phyloP scores from a whole-genome alignment of 495 filamentous ascomycete genomes.

The Podospora sp. region DNA sequence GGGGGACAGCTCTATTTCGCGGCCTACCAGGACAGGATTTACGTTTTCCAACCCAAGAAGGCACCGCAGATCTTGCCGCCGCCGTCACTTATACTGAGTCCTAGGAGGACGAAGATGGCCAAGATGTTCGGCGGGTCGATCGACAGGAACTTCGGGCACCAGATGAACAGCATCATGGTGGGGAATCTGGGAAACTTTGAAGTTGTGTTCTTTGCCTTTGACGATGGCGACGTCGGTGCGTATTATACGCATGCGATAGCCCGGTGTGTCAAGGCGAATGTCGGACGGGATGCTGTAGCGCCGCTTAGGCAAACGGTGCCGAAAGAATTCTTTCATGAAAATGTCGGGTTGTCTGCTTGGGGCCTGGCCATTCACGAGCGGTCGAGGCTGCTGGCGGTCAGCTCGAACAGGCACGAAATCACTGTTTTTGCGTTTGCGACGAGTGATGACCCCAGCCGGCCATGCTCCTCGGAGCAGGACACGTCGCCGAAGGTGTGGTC shows the following conservation, averaged over 20 bases:
- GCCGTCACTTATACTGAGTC: slow-evolving; percentile 68
- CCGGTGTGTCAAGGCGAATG: slow-evolving; percentile 22
- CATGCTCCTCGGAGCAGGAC: neutral
- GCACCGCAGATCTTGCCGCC: slow-evolving; percentile 59
- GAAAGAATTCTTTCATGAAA: slow-evolving; percentile 69
- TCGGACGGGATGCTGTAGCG: neutral
- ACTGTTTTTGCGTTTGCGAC: slow-evolving; percentile 76
- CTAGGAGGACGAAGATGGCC: slow-evolving; percentile 51
- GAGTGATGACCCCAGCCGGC: slow-evolving; percentile 36
- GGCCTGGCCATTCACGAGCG: slow-evolving; percentile 82
- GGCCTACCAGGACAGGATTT: slow-evolving; percentile 70
- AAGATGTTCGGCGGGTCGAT: slow-evolving; percentile 56
- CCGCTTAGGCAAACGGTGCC: slow-evolving; percentile 14
- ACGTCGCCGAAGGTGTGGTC: slow-evolving; percentile 21
- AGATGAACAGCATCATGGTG: slow-evolving; percentile 76
- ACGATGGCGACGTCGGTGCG: slow-evolving; percentile 86
- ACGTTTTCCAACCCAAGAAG: slow-evolving; percentile 72
- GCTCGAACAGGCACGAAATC: slow-evolving; percentile 69
- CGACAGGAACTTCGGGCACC: slow-evolving; percentile 61
- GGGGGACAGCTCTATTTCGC: slow-evolving; percentile 65
- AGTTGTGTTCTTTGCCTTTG: slow-evolving; percentile 72
- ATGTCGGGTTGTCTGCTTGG: slow-evolving; percentile 82
- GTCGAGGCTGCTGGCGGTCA: slow-evolving; percentile 77
- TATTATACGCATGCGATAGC: slow-evolving; percentile 65
- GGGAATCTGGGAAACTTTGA: slow-evolving; percentile 81